These are phyloP conservation scores for Coriolopsis trogii DNA, from an alignment of 1,284 basidiomycete genomes.

Conservation along the genomic window DNA sequence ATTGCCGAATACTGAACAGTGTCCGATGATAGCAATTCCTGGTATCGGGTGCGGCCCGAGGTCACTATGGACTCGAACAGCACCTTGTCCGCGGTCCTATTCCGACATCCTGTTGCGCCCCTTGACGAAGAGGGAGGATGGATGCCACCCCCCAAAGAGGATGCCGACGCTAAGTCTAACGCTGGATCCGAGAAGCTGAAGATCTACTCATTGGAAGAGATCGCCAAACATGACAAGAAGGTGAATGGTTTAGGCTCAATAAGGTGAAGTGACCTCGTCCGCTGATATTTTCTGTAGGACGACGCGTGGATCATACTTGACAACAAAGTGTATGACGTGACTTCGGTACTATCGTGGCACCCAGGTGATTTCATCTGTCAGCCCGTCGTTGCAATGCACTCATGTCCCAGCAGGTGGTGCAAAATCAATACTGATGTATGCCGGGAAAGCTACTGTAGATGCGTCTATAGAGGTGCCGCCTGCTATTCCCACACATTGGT, in stretches of 20 bases:
- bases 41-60: constrained; percentile 26
- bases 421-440: constrained; percentile 23
- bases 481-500: too few relatives aligned
- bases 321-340: constrained; percentile 31
- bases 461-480: constrained; percentile 26
- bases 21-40: constrained; percentile 22
- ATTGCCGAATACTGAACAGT: background rate
- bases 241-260: background rate
- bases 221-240: constrained; percentile 26
- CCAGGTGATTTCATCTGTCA: constrained; percentile 16
- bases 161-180: background rate
- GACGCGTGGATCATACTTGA: constrained; percentile 32
- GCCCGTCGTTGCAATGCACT: background rate
- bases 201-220: constrained; percentile 24
- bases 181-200: background rate
- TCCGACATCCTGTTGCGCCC: constrained; percentile 28
- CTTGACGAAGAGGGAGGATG: constrained; percentile 24
- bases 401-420: constrained; percentile 18
- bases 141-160: constrained; percentile 21
- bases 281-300: constrained; percentile 15
- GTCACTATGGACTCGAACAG: constrained; percentile 11
- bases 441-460: constrained; percentile 28
- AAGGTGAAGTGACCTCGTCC: too few relatives aligned
- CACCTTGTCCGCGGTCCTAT: constrained; percentile 11
- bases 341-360: constrained; percentile 25